These are phyloP conservation scores for Nepenthes gracilis DNA, from an alignment of 148 eudicot species.

Conservation along the genomic window DNA sequence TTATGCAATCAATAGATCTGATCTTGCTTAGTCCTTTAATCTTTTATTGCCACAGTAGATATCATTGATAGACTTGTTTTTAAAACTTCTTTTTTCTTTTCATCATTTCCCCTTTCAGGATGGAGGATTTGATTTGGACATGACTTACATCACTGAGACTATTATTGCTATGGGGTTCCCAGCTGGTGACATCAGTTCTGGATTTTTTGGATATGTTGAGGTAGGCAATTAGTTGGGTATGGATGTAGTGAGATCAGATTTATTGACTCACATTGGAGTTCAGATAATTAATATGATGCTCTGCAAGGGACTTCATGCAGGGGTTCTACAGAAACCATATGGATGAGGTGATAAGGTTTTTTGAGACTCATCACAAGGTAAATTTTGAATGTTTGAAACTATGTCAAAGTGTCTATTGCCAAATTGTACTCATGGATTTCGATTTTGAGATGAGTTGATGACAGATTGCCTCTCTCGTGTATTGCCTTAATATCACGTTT, in stretches of 20 bases:
- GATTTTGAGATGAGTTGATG: too few species aligned
- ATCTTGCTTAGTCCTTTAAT: too few species aligned
- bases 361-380: slow-evolving; percentile 94
- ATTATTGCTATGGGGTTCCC: slow-evolving; percentile 98
- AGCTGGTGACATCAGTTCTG: slow-evolving; percentile 97
- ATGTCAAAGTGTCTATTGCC: not conserved
- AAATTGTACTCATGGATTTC: not conserved
- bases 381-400: not conserved
- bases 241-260: not conserved
- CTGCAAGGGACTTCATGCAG: slow-evolving; percentile 32
- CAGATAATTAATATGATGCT: slow-evolving; percentile 6
- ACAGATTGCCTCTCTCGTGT: too few species aligned
- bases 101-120: slow-evolving; percentile 32
- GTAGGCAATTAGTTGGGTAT: slow-evolving; percentile 22
- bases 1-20: too few species aligned
- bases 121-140: slow-evolving; percentile 91
- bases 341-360: slow-evolving; percentile 95
- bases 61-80: not conserved
- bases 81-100: not conserved
- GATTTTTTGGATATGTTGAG: slow-evolving; percentile 92
- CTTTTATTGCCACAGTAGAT: not conserved
- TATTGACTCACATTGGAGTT: slow-evolving; percentile 1
- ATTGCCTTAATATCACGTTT: too few species aligned
- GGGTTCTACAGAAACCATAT: slow-evolving; percentile 91
- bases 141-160: slow-evolving; percentile 90